Base-by-base conservation (phyloP, 106 monocot species). In the Agapanthus africanus region DNA sequence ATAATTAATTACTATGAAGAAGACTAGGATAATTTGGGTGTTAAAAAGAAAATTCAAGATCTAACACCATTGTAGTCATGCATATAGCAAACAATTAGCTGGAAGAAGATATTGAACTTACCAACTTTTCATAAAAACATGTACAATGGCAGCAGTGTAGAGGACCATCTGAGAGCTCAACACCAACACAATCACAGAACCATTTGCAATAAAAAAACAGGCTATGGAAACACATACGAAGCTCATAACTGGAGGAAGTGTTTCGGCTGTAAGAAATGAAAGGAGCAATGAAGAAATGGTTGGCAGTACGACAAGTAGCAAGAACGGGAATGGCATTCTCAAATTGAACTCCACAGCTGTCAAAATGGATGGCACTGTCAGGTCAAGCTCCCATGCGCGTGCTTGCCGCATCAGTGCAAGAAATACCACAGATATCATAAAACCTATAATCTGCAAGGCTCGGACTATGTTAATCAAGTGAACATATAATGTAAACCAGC, bases 331-430 rank as follows among this genome's bases (percentile, higher is more conserved):
- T 21, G 83, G 91, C 31, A 84, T 63, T 80, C 88, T 84, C 70
- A 92, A 74, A 79, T 99, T 99, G n/a, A 83, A 70, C 73, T 99
- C 97, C 6, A 90, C 47, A 68, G 89, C 84, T 63, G 80, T 76
- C 64, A 93, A 75, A 70, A 99, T 49, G 38, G 92, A 92, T 63
- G 92, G 97, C 32, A 92, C 42, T 34, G 86, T 63, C 68, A 90
- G 67, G 73, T 90, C 92, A 68, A 84, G 69, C 51, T 99, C 92
- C 97, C 92, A 99, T 34, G 89, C 84, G 70, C 71, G 77, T 51
- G 86, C 79, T 87, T 99, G 97, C 70, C 84, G 79, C 97, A 87
- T 92, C 42, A 99, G 56, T 72, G 80, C 97, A 74, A 99, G 92
- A 63, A 99, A 83, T 23, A 84, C 74, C 6, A 77, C 79, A 62